Conservation (phyloP, 73 alveolate species). For the Tetrahymena borealis region DNA sequence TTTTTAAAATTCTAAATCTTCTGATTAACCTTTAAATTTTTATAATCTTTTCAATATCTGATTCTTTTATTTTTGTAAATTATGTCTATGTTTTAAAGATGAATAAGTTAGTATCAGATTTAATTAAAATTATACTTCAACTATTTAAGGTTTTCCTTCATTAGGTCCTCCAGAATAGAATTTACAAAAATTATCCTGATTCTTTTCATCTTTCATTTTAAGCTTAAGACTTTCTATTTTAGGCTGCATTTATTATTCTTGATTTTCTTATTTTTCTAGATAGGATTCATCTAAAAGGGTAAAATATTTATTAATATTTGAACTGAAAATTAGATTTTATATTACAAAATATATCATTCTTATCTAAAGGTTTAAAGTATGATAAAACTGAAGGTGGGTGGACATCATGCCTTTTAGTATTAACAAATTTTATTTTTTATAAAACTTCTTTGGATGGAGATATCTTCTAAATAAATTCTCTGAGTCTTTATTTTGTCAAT, state of each 20-base stretch:
- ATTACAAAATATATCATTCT: background rate
- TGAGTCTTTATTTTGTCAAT: background rate
- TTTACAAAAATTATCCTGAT: background rate
- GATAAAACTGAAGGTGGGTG: background rate
- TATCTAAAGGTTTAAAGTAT: background rate
- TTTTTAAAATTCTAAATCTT: background rate
- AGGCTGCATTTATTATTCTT: background rate
- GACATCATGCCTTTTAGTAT: background rate
- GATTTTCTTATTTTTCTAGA: background rate
- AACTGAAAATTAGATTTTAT: background rate
- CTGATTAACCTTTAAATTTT: background rate
- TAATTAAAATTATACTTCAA: background rate
- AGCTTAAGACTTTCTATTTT: background rate
- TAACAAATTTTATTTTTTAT: background rate
- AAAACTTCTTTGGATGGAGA: background rate
- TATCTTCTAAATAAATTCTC: background rate
- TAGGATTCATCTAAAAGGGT: background rate
- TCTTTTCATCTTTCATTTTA: background rate
- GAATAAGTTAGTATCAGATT: background rate
- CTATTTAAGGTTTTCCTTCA: background rate
- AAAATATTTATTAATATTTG: background rate
- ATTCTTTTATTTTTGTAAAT: background rate
- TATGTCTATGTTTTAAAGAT: background rate
- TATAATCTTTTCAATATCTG: background rate
- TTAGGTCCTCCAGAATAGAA: background rate